phyloP scores from a whole-genome alignment of 2,329 filamentous ascomycete genomes.

The Hansfordia pulvinata region DNA sequence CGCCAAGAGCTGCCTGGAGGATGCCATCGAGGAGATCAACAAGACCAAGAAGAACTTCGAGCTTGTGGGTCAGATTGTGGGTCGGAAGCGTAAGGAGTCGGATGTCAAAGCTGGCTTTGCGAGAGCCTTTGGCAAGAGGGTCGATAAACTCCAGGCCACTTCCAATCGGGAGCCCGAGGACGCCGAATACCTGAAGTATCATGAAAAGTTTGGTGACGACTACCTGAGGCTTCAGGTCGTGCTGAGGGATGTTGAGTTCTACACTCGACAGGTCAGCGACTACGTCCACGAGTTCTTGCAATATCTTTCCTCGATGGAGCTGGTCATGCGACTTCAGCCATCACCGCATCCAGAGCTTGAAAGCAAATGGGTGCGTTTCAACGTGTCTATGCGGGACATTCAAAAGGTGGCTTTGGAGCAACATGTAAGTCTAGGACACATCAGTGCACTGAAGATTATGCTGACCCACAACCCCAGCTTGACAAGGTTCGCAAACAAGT shows the following conservation, averaged over 20 bases:
- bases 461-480: conserved; percentile 23
- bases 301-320: conserved; percentile 69
- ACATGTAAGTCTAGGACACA: conserved; percentile 56
- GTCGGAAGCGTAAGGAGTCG: conserved; percentile 75
- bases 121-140: conserved; percentile 79
- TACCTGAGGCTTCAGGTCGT: conserved; percentile 88
- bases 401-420: conserved; percentile 71
- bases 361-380: conserved; percentile 89
- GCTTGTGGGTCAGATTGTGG: conserved; percentile 78
- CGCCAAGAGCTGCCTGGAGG: conserved; percentile 40
- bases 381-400: conserved; percentile 74
- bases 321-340: conserved; percentile 59
- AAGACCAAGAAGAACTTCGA: conserved; percentile 92
- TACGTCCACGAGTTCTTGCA: conserved; percentile 72
- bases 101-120: conserved; percentile 75
- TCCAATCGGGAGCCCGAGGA: conserved; percentile 56
- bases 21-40: conserved; percentile 76
- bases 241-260: conserved; percentile 85
- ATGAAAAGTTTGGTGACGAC: conserved; percentile 83
- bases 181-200: conserved; percentile 62
- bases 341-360: conserved; percentile 73
- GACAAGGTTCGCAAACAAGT: conserved; percentile 64
- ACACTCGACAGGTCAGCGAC: conserved; percentile 67
- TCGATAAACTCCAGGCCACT: conserved; percentile 67
- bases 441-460: conserved; percentile 2